These are phyloP conservation scores for Leccinellum rugosiceps DNA, from an alignment of 768 basidiomycete species.

Conservation along the genomic window DNA sequence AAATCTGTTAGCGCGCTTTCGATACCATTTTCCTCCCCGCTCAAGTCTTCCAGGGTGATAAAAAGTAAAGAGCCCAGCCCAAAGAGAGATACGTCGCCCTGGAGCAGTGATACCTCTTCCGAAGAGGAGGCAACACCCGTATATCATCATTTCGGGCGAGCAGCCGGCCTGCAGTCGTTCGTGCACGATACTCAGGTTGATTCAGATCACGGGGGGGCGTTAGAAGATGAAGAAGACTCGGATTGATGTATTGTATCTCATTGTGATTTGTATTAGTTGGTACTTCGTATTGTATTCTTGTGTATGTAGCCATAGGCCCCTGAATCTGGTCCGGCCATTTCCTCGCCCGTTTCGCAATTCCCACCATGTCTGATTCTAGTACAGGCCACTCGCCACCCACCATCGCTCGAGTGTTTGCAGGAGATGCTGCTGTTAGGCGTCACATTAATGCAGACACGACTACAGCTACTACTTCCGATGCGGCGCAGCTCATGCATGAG, in stretches of 20 bases:
- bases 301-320: slow-evolving; percentile 14
- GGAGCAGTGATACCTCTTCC: slow-evolving; percentile 63
- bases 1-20: slow-evolving; percentile 45
- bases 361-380: slow-evolving; percentile 11
- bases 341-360: neutral
- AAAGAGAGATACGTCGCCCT: slow-evolving; percentile 36
- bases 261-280: neutral
- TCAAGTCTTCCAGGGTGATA: slow-evolving; percentile 20
- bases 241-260: slow-evolving; percentile 7
- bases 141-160: slow-evolving; percentile 7
- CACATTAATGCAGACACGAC: slow-evolving; percentile 29
- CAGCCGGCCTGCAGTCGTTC: slow-evolving; percentile 8
- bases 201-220: slow-evolving; percentile 18
- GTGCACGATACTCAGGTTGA: slow-evolving; percentile 9
- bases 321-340: slow-evolving; percentile 1
- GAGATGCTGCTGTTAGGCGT: neutral
- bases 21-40: slow-evolving; percentile 33
- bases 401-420: slow-evolving; percentile 23
- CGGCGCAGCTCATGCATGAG: slow-evolving; percentile 36
- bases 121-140: slow-evolving; percentile 37
- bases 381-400: slow-evolving; percentile 3
- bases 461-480: slow-evolving; percentile 1
- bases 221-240: slow-evolving; percentile 20
- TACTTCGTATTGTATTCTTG: neutral
- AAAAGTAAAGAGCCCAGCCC: slow-evolving; percentile 27